Conservation (phyloP, 2,329 filamentous ascomycete species). For the Stagonosporopsis chrysanthemi region DNA sequence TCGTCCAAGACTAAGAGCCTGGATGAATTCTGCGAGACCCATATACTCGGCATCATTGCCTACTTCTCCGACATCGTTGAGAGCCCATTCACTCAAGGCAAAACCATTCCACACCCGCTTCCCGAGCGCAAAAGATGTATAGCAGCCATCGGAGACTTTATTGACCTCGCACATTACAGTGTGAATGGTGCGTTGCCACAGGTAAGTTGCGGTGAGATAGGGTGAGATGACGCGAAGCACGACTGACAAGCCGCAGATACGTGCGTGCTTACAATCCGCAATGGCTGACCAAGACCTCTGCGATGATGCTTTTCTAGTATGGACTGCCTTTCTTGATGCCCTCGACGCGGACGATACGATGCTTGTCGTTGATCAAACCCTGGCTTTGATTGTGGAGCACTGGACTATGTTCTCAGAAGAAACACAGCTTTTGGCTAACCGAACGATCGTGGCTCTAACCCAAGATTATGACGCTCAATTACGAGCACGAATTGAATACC, state of each 20-base stretch:
- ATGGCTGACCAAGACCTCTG: slow-evolving; percentile 78
- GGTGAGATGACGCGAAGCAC: not conserved
- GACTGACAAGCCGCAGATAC: slow-evolving; percentile 67
- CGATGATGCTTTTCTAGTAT: slow-evolving; percentile 80
- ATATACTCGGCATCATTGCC: slow-evolving; percentile 87
- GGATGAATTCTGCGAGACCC: slow-evolving; percentile 78
- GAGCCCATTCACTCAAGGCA: slow-evolving; percentile 58
- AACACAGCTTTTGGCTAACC: slow-evolving; percentile 66
- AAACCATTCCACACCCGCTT: slow-evolving; percentile 59
- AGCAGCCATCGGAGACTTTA: slow-evolving; percentile 86
- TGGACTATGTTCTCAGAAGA: slow-evolving; percentile 73
- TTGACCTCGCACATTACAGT: slow-evolving; percentile 75
- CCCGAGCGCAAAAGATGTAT: slow-evolving; percentile 80
- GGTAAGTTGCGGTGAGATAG: slow-evolving; percentile 57
- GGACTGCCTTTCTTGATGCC: slow-evolving; percentile 78
- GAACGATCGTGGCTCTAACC: slow-evolving; percentile 71
- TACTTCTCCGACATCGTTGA: slow-evolving; percentile 81
- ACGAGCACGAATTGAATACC: slow-evolving; percentile 71
- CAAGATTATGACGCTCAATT: slow-evolving; percentile 68
- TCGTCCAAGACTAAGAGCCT: slow-evolving; percentile 64
- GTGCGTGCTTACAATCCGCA: slow-evolving; percentile 88
- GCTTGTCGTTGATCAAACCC: slow-evolving; percentile 83
- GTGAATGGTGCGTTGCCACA: slow-evolving; percentile 85
- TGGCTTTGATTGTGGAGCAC: slow-evolving; percentile 83
- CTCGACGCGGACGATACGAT: slow-evolving; percentile 79